Conservation (phyloP, 805 yeast genomes). For the Ogataea dorogensis region DNA sequence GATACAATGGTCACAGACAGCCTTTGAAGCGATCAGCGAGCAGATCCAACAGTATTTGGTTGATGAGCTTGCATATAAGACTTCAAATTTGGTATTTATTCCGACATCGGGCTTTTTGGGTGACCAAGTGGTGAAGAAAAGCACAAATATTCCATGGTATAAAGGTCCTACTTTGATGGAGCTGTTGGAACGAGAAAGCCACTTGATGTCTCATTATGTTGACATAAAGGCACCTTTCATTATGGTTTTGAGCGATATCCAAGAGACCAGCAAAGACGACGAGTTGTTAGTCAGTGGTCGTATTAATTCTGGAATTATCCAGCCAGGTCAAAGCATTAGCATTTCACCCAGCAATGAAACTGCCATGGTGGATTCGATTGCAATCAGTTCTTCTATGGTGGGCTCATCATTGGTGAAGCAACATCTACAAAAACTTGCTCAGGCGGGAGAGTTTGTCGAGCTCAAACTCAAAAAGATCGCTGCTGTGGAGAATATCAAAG, state of each 20-base stretch:
- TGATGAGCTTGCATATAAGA: slow-evolving; percentile 50
- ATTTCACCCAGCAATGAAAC: slow-evolving; percentile 51
- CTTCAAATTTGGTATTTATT: slow-evolving; percentile 44
- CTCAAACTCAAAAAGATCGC: slow-evolving; percentile 40
- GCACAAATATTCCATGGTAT: slow-evolving; percentile 30
- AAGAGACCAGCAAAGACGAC: slow-evolving; percentile 44
- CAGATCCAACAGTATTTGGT: slow-evolving; percentile 51
- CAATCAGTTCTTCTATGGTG: slow-evolving; percentile 27
- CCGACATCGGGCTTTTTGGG: slow-evolving; percentile 75
- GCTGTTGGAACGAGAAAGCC: slow-evolving; percentile 38
- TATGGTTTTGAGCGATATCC: slow-evolving; percentile 63
- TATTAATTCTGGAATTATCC: slow-evolving; percentile 64
- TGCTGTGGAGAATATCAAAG: slow-evolving; percentile 44
- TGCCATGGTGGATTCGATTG: slow-evolving; percentile 41
- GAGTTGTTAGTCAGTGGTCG: slow-evolving; percentile 62
- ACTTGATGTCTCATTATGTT: slow-evolving; percentile 13
- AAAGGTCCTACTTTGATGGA: slow-evolving; percentile 49
- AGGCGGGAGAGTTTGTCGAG: slow-evolving; percentile 55
- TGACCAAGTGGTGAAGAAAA: slow-evolving; percentile 54
- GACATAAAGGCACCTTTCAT: slow-evolving; percentile 44
- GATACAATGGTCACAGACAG: slow-evolving; percentile 51
- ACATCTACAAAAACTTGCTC: slow-evolving; percentile 36
- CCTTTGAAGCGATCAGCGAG: slow-evolving; percentile 50
- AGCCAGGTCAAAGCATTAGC: slow-evolving; percentile 64
- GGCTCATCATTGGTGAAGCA: slow-evolving; percentile 23